These are phyloP conservation scores for Aureobasidium lini DNA, from an alignment of 2,329 filamentous ascomycete genomes.

Conservation along the genomic window DNA sequence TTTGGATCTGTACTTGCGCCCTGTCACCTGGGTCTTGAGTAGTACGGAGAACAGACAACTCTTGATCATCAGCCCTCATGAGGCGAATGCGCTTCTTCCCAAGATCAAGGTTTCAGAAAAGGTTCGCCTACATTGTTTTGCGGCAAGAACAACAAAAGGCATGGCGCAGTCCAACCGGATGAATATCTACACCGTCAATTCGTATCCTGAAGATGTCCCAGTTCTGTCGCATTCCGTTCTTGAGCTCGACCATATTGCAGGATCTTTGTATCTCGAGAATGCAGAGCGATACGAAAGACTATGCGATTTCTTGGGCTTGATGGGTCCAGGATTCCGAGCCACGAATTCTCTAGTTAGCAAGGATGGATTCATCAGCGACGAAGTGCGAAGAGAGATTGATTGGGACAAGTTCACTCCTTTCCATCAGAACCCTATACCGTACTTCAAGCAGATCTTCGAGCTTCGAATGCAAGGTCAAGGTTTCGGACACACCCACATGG, in stretches of 20 bases:
- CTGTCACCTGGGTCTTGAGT: slow-evolving; percentile 49
- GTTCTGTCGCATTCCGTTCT: neutral
- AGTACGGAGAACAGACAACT: slow-evolving; percentile 24
- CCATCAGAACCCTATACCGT: neutral
- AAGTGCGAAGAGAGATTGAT: neutral
- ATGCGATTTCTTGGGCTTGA: neutral
- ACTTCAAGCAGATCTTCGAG: neutral
- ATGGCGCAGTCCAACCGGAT: neutral
- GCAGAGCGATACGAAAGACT: neutral
- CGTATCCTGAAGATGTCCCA: neutral
- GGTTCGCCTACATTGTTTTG: slow-evolving; percentile 22
- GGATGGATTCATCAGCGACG: neutral
- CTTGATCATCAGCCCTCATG: slow-evolving; percentile 54
- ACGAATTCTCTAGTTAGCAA: neutral
- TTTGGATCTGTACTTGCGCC: slow-evolving; percentile 44
- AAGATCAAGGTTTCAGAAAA: slow-evolving; percentile 28
- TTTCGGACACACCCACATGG: slow-evolving; percentile 1
- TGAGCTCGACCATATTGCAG: slow-evolving; percentile 1
- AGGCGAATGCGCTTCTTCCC: slow-evolving; percentile 47
- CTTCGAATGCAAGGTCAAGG: slow-evolving; percentile 1
- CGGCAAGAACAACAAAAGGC: neutral
- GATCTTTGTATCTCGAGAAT: neutral
- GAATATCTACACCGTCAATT: neutral
- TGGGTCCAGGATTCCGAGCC: neutral
- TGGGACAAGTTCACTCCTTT: neutral